Evolutionary conservation across 73 alveolate species (phyloP), one percentile per base, ranked within the genome.

Genomic region (Paramecium bursaria): DNA sequence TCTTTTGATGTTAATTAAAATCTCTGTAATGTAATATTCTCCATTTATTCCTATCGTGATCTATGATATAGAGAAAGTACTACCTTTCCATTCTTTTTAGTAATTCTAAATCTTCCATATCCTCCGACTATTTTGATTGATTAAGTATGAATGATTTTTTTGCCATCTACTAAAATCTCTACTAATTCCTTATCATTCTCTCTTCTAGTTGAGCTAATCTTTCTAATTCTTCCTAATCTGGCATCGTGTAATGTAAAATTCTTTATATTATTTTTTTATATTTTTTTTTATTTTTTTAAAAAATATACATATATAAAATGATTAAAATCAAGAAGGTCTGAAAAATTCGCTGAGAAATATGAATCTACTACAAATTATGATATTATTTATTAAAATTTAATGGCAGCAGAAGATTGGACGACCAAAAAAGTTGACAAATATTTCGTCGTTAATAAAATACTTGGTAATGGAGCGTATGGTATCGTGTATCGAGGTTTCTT

Each of bases 401-500:
- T n/a, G n/a, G 74, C 25, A 53, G 74, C 25, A 31, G 76, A 79
- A 33, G 76, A 73, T n/a, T 79, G 89, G 89, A 79, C 89, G 13
- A 79, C 75, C 19, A 79, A 79, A 44, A 79, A 79, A 22, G 85
- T 79, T 4, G 89, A 79, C 57, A 61, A 79, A 53, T 79, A 53
- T 73, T 80, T 79, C 19, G 73, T 79, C 15, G 89, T 79, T 27
- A 79, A 79, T 50, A 79, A 79, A 33, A 21, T 39, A 4, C 42
- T 79, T 25, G 89, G 89, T 21, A 31, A 52, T 19, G 89, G 89
- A 1, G 89, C 89, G 26, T 79, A 53, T 42, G 89, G 89, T 54
- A 55, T 44, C 39, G 89, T 79, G 35, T 79, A 39, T 31, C 19
- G 89, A 54, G 89, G 89, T 22, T 79, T 79, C 73, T 49, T 48